Conservation (phyloP, 2,329 filamentous ascomycete species). For the Talaromyces sp. region DNA sequence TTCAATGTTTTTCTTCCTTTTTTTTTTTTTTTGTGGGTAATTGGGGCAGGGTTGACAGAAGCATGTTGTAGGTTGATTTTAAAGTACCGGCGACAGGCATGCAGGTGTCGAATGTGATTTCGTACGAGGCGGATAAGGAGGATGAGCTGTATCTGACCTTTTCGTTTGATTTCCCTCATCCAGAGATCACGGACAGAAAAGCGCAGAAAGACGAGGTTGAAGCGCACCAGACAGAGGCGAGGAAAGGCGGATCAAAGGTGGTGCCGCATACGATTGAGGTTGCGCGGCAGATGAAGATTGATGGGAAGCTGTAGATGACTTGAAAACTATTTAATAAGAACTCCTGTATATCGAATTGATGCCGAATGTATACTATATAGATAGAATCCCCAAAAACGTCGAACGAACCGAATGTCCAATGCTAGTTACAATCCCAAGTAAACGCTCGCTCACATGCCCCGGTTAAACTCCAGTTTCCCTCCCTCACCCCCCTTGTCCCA, state of each 20-base stretch:
- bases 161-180: slow-evolving; percentile 39
- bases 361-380: not conserved
- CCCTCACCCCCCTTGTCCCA: slow-evolving; percentile 70
- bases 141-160: slow-evolving; percentile 42
- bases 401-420: not conserved
- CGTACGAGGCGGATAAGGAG: slow-evolving; percentile 27
- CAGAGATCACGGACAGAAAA: slow-evolving; percentile 14
- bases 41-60: not conserved
- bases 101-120: slow-evolving; percentile 41
- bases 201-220: slow-evolving; percentile 27
- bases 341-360: not conserved
- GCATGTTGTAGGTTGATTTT: slow-evolving; percentile 43
- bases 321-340: not conserved
- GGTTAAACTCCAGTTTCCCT: slow-evolving; percentile 91
- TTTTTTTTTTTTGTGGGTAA: not conserved
- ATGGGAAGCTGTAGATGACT: slow-evolving; percentile 15
- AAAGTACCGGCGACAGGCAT: slow-evolving; percentile 36
- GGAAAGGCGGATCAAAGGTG: slow-evolving; percentile 17
- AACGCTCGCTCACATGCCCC: slow-evolving; percentile 63
- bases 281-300: slow-evolving; percentile 17
- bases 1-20: not conserved
- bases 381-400: not conserved
- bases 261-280: slow-evolving; percentile 13
- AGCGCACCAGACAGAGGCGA: slow-evolving; percentile 24
- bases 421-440: slow-evolving; percentile 11